Percentiles rank a stretch among this genome's conserved stretches.
These are phyloP conservation scores for Cairneyella variabilis DNA, from an alignment of 495 filamentous ascomycete species.

Conservation along the genomic window DNA sequence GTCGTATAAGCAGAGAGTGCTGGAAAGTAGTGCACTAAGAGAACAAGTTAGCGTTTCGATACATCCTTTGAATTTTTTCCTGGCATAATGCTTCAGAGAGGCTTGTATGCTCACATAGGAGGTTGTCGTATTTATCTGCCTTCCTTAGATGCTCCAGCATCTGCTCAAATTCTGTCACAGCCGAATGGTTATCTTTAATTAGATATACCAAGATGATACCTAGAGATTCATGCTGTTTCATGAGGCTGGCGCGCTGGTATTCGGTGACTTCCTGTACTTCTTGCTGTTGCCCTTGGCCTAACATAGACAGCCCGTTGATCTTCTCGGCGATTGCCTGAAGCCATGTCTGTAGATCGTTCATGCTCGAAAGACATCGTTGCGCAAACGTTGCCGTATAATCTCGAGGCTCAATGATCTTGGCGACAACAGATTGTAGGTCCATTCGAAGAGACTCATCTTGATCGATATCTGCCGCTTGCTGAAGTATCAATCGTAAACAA, in stretches of 20 bases:
- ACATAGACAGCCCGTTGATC: slow-evolving; percentile 61
- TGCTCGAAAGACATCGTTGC: slow-evolving; percentile 64
- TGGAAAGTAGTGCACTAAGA: slow-evolving; percentile 74
- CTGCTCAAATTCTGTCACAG: slow-evolving; percentile 64
- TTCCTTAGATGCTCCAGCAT: slow-evolving; percentile 62
- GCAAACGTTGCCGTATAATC: slow-evolving; percentile 41
- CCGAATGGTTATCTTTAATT: slow-evolving; percentile 67
- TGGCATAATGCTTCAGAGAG: not conserved
- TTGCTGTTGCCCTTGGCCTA: slow-evolving; percentile 54
- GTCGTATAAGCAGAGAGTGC: slow-evolving; percentile 67
- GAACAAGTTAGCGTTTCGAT: not conserved
- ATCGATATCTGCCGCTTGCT: slow-evolving; percentile 55
- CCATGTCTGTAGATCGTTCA: slow-evolving; percentile 70
- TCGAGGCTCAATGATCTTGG: slow-evolving; percentile 18
- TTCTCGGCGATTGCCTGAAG: slow-evolving; percentile 69
- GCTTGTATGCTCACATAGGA: slow-evolving; percentile 28
- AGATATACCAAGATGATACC: slow-evolving; percentile 70
- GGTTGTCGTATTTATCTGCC: slow-evolving; percentile 67
- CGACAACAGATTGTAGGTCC: slow-evolving; percentile 32
- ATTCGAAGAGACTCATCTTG: slow-evolving; percentile 26
- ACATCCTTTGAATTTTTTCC: too few relatives aligned
- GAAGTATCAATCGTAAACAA: slow-evolving; percentile 71
- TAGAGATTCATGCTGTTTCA: slow-evolving; percentile 85
- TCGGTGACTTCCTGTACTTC: slow-evolving; percentile 68
- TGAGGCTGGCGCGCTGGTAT: slow-evolving; percentile 66